Conservation (phyloP, 192 early-diverging fungal genomes). For the Phycomyces nitens region DNA sequence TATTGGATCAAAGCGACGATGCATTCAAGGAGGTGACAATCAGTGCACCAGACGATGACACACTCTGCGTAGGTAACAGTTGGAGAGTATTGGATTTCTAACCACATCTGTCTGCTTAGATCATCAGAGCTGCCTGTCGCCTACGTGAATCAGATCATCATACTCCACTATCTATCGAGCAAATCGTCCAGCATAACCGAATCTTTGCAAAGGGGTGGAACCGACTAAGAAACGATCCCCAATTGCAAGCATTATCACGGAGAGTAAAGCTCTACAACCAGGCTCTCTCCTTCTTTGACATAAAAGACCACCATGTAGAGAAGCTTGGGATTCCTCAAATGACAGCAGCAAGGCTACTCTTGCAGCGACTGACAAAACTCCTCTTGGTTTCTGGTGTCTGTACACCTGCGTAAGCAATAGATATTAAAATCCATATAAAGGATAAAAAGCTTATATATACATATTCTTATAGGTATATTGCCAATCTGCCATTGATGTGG, state of each 20-base stretch:
- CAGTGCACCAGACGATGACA: conserved; percentile 91
- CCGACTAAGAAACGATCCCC: conserved; percentile 72
- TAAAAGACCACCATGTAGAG: conserved; percentile 95
- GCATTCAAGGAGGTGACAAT: conserved; percentile 85
- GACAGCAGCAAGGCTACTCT: conserved; percentile 61
- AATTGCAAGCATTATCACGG: conserved; percentile 62
- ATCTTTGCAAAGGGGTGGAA: conserved; percentile 79
- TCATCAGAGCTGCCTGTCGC: conserved; percentile 88
- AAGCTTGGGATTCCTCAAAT: conserved; percentile 65
- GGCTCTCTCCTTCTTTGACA: conserved; percentile 85
- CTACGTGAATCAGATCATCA: conserved; percentile 76
- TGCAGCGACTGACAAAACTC: conserved; percentile 65
- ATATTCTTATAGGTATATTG: conserved; percentile 36
- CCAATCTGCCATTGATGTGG: conserved; percentile 52
- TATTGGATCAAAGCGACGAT: conserved; percentile 74
- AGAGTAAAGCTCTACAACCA: conserved; percentile 83
- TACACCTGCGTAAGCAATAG: conserved; percentile 71
- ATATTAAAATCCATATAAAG: background rate
- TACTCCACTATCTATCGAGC: conserved; percentile 75
- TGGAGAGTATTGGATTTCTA: background rate
- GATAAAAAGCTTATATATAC: background rate
- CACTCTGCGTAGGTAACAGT: conserved; percentile 64
- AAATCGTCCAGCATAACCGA: conserved; percentile 84
- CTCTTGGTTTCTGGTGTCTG: conserved; percentile 70
- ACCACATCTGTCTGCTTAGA: conserved; percentile 35